phyloP scores from a whole-genome alignment of 2,329 filamentous ascomycete species.

The Stachybotrys echinatus region DNA sequence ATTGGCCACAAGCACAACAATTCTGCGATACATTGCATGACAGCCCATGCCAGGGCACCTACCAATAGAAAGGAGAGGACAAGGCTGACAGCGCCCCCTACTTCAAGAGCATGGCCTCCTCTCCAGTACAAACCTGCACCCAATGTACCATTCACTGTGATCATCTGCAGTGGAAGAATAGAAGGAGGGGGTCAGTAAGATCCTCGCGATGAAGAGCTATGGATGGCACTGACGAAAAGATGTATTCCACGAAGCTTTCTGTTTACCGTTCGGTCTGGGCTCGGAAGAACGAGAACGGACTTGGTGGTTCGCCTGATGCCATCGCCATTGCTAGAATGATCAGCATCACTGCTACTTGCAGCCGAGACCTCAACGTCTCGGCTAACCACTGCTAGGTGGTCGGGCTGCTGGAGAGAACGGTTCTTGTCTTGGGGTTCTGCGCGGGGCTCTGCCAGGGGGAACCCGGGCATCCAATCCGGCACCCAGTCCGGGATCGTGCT shows the following conservation, averaged over 20 bases:
- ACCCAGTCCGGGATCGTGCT: constrained; percentile 7
- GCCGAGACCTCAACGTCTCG: neutral
- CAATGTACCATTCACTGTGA: constrained; percentile 19
- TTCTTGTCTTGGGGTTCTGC: neutral
- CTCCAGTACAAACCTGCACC: constrained; percentile 23
- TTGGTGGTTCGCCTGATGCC: constrained; percentile 4
- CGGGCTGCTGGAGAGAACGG: neutral
- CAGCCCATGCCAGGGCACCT: constrained; percentile 20
- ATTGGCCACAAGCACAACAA: constrained; percentile 25
- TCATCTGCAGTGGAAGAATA: constrained; percentile 13
- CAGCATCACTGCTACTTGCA: neutral
- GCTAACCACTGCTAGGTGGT: neutral
- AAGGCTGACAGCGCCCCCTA: constrained; percentile 18
- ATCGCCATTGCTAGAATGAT: neutral
- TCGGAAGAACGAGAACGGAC: constrained; percentile 10
- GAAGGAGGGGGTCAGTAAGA: neutral
- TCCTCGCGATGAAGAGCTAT: neutral
- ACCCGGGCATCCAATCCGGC: constrained; percentile 9
- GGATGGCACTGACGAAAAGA: constrained; percentile 13
- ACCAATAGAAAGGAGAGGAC: constrained; percentile 20
- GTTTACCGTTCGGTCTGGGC: constrained; percentile 14
- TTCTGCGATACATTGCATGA: constrained; percentile 25
- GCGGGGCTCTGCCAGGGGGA: neutral
- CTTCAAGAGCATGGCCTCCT: constrained; percentile 19
- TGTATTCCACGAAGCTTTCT: constrained; percentile 18